A percentile compares a stretch with the other conserved stretches of the same genome.
These are phyloP conservation scores for Pilasporangium apinafurcum DNA, from an alignment of 352 stramenopile genomes.

Conservation along the genomic window DNA sequence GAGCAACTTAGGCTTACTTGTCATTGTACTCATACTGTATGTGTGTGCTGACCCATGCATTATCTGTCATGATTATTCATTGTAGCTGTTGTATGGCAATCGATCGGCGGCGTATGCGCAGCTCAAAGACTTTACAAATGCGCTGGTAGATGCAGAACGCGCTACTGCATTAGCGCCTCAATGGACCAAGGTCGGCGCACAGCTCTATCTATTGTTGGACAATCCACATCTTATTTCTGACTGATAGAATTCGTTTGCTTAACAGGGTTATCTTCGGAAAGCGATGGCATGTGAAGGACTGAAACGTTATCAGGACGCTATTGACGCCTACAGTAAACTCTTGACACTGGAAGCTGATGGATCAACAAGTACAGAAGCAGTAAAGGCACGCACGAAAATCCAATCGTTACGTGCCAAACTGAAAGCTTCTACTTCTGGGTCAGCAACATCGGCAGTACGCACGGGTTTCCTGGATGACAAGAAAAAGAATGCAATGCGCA, in stretches of 20 bases:
- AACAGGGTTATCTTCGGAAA: slow-evolving; percentile 81
- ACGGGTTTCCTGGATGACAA: slow-evolving; percentile 41
- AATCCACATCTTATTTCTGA: not conserved
- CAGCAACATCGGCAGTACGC: slow-evolving; percentile 26
- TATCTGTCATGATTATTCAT: not conserved
- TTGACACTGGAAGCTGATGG: slow-evolving; percentile 46
- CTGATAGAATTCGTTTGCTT: not conserved
- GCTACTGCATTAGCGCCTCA: slow-evolving; percentile 72
- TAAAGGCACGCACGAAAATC: slow-evolving; percentile 33
- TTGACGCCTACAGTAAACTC: slow-evolving; percentile 72
- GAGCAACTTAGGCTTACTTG: not conserved
- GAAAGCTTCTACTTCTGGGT: slow-evolving; percentile 7
- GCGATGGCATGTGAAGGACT: slow-evolving; percentile 76
- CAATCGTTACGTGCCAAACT: slow-evolving; percentile 2
- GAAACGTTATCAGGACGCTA: slow-evolving; percentile 46
- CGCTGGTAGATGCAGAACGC: slow-evolving; percentile 78
- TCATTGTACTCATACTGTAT: not conserved
- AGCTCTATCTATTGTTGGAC: not conserved
- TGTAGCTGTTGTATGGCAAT: slow-evolving; percentile 78
- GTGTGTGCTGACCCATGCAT: not conserved
- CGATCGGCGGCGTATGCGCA: slow-evolving; percentile 78
- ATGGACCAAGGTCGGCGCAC: slow-evolving; percentile 88
- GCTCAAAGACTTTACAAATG: slow-evolving; percentile 58
- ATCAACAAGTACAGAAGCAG: slow-evolving; percentile 62
- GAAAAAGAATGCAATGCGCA: too few relatives aligned